Evolutionary conservation across 2,329 filamentous ascomycete species (phyloP).

Genomic region (Triangularia setosa): DNA sequence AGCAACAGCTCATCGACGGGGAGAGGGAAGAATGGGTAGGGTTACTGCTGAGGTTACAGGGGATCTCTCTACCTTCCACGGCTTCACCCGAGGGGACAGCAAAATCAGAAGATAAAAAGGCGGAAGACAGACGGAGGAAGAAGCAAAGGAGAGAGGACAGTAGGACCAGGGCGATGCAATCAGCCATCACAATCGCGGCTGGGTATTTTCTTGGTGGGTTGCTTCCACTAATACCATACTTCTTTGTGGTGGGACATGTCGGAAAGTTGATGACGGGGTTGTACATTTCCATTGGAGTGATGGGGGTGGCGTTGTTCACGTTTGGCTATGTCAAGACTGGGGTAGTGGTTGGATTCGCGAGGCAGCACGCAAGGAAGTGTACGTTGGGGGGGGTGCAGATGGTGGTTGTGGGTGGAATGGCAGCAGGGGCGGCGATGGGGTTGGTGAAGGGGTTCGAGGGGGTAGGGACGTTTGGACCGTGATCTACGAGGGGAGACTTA

Average conservation of each 20-base stretch:
- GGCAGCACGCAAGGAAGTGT: constrained; percentile 23
- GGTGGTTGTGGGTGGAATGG: constrained; percentile 59
- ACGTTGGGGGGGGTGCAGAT: constrained; percentile 61
- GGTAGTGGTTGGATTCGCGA: constrained; percentile 43
- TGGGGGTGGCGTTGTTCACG: constrained; percentile 54
- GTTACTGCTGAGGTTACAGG: background rate
- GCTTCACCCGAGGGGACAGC: background rate
- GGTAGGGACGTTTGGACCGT: background rate
- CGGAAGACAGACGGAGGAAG: background rate
- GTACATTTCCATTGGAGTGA: constrained; percentile 56
- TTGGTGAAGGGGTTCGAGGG: background rate
- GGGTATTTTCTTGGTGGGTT: constrained; percentile 69
- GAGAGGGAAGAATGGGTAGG: background rate
- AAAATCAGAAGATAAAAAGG: background rate
- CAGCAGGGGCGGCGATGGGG: constrained; percentile 49
- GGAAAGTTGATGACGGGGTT: constrained; percentile 45
- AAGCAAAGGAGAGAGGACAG: background rate
- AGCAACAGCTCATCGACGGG: background rate
- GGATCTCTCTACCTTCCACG: background rate
- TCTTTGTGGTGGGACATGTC: constrained; percentile 47
- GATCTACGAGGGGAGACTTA: background rate
- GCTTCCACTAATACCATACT: constrained; percentile 68
- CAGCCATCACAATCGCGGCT: constrained; percentile 61
- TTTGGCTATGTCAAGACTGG: constrained; percentile 64
- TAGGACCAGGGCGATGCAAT: constrained; percentile 33